Percentiles rank a stretch among this genome's conserved stretches.
phyloP scores from a whole-genome alignment of 148 eudicot genomes.

The Cornus kousa region DNA sequence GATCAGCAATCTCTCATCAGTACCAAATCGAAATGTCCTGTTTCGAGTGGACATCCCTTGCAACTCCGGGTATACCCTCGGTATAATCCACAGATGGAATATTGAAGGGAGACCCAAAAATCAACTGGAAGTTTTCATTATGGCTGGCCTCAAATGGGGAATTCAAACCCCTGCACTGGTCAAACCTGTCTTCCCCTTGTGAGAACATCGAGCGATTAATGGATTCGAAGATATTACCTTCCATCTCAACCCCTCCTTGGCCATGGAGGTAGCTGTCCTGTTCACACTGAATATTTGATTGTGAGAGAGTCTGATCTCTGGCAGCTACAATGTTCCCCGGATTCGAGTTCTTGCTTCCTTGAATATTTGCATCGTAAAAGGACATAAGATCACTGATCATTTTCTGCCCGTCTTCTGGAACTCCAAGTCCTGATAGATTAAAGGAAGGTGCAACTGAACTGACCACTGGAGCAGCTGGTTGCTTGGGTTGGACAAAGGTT shows the following conservation, averaged over 20 bases:
- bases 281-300: conserved; percentile 17
- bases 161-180: conserved; percentile 41
- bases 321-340: conserved; percentile 18
- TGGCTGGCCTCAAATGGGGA: conserved; percentile 34
- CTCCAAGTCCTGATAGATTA: conserved; percentile 39
- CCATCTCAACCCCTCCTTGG: conserved; percentile 24
- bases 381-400: conserved; percentile 55
- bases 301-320: background rate
- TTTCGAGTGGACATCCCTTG: conserved; percentile 28
- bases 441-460: conserved; percentile 27
- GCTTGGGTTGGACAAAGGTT: conserved; percentile 36
- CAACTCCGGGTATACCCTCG: conserved; percentile 24
- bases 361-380: conserved; percentile 46
- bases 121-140: conserved; percentile 31
- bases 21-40: conserved; percentile 47
- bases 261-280: conserved; percentile 21
- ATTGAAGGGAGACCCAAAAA: conserved; percentile 41
- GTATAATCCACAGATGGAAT: conserved; percentile 26
- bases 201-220: conserved; percentile 25
- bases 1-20: conserved; percentile 7
- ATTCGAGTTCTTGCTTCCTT: conserved; percentile 33
- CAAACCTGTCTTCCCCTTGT: conserved; percentile 27
- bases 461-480: conserved; percentile 12
- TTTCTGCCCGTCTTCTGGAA: conserved; percentile 60
- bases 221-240: conserved; percentile 29